phyloP scores from a whole-genome alignment of 208 protist genomes.

The Crithidia thermophila region DNA sequence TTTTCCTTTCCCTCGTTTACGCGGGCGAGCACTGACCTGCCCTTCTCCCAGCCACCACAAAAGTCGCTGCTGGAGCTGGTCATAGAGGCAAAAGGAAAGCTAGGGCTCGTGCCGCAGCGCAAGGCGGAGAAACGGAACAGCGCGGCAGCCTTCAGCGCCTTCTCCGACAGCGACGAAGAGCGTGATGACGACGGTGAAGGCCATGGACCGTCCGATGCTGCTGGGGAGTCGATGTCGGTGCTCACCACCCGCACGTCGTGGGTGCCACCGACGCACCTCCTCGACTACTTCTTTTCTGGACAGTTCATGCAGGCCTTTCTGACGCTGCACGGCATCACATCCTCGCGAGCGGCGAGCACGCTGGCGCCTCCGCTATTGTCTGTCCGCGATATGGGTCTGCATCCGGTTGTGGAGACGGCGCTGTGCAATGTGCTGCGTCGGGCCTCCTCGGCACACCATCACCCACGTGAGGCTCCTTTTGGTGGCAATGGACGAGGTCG shows the following conservation, averaged over 20 bases:
- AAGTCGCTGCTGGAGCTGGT: conserved; percentile 84
- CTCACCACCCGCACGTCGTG: conserved; percentile 55
- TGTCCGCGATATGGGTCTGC: conserved; percentile 44
- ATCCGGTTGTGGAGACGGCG: conserved; percentile 28
- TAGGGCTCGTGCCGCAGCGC: conserved; percentile 55
- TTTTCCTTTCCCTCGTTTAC: conserved; percentile 58
- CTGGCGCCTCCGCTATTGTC: conserved; percentile 52
- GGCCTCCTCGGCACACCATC: neutral
- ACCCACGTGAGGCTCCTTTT: neutral
- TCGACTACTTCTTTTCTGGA: conserved; percentile 44
- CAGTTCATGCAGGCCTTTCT: conserved; percentile 45
- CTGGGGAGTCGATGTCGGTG: conserved; percentile 8
- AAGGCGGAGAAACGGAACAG: conserved; percentile 22
- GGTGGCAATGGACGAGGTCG: neutral
- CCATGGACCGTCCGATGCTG: neutral
- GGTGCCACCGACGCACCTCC: conserved; percentile 43
- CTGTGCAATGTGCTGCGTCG: conserved; percentile 16
- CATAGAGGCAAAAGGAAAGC: conserved; percentile 57
- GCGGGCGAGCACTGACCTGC: conserved; percentile 41
- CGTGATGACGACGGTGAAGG: neutral
- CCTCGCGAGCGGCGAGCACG: conserved; percentile 24
- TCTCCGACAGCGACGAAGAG: conserved; percentile 33
- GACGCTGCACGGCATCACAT: conserved; percentile 47
- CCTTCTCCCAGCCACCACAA: conserved; percentile 21
- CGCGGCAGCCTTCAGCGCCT: conserved; percentile 10